Base-by-base conservation (phyloP, 306 rosid genomes). In the Carpinus viminea region DNA sequence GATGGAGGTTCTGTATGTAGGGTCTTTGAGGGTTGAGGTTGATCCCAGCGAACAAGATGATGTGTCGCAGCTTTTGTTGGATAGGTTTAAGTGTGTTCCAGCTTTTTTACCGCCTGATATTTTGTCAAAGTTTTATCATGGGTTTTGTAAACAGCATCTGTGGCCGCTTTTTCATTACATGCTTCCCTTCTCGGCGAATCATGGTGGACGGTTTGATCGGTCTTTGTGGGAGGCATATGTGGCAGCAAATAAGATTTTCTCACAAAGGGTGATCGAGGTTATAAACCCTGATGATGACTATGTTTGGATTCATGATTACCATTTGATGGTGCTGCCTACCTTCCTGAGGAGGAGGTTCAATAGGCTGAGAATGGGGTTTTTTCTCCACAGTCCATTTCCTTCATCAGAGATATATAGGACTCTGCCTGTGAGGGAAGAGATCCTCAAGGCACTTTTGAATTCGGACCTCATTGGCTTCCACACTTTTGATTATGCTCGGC, bases 161-260 rank as follows among this genome's bases (percentile, higher is more conserved):
- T 90, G 94, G 94, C 94, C 90, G 26, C 83, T 90, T 21, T 90
- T 90, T 46, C 94, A 90, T 80, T 90, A 90, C 68, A 90, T 90
- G 94, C 87, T 90, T 73, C 94, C 94, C 1, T 84, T 84, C 76
- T 90, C 92, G 0, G 90, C 90, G 0, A 85, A 54, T 62, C 90
- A 90, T 41, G 88, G 94, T 28, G 92, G 89, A 21, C 85, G 92
- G 82, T 90, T 90, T 12, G 92, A 90, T 69, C 84, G 94, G 57
- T 77, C 92, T 48, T 41, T 88, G 73, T 90, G 94, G 94, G 92
- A 88, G 78, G 92, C 94, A 0, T 90, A 90, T 84, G 94, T 90
- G 43, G 89, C 91, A 10, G 94, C 94, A 12, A 90, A 90, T 78
- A 90, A 88, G 74, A 83, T 90, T 60, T 90, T 90, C 57, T 88